Evolutionary conservation across 2,329 filamentous ascomycete genomes (phyloP), one percentile per base, ranked within the genome.

Genomic region (Aureobasidium sp.): DNA sequence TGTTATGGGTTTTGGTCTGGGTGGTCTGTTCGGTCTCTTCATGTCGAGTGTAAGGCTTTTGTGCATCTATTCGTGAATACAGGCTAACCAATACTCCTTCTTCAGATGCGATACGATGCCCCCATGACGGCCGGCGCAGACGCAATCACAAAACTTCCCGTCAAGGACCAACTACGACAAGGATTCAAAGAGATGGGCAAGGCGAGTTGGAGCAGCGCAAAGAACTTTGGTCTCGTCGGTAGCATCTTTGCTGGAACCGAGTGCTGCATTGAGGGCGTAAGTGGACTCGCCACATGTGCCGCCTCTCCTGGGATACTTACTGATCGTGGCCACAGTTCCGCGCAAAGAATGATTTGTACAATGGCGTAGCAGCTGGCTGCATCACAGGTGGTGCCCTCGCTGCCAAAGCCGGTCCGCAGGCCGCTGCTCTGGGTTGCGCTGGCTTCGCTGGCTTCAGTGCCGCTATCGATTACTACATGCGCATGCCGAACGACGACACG

Each of bases 101-200:
- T 9, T 22, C 65, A 96, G 91, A 99, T 99, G 94, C 88, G 91
- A 76, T 99, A 99, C 83, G 94, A 99, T 74, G 97, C 92, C 0
- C 90, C 93, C 63, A 87, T 91, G 76, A 88, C 80, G 40, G 62
- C 59, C 12, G 74, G 79, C 53, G 76, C 79, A n/a, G 78, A 79
- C 63, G 67, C 66, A 22, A 77, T 86, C 67, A 74, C 81, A 64
- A 78, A 82, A 66, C 85, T 99, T 22, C 92, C 94, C 31, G 81
- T 93, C 66, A 84, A 86, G 49, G 85, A 96, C 74, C 94, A 97
- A 76, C 82, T 99, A 60, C 85, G 85, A 65, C 77, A 83, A 70
- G 94, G 94, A 59, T 91, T 99, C 79, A 91, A 89, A 74, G 94
- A 99, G 75, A 97, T 99, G 92, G 94, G 94, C 67, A 76, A 82